A percentile compares a stretch with the other conserved stretches of the same genome.
phyloP scores from a whole-genome alignment of 2,329 filamentous ascomycete genomes.

The Pseudogymnoascus sp. region DNA sequence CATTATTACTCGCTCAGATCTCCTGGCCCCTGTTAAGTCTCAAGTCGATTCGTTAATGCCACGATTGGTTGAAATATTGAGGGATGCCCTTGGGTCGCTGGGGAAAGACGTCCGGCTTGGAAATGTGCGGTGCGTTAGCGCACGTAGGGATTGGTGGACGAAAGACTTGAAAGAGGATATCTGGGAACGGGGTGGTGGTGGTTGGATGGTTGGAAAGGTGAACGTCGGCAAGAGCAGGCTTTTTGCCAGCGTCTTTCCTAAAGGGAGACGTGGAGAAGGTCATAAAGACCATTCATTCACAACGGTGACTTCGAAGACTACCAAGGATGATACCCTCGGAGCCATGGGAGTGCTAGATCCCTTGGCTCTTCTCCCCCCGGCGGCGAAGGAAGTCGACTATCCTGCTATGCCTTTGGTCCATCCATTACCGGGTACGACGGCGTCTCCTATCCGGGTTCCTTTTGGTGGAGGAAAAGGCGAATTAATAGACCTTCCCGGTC shows the following conservation, averaged over 20 bases:
- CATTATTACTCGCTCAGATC: constrained; percentile 79
- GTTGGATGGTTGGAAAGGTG: constrained; percentile 96
- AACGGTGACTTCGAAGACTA: background rate
- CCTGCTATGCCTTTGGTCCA: constrained; percentile 83
- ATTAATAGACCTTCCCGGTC: constrained; percentile 83
- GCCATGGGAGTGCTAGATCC: constrained; percentile 16
- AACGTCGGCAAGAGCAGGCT: constrained; percentile 96
- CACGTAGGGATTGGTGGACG: constrained; percentile 86
- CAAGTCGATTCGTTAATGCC: constrained; percentile 83
- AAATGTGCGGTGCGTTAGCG: constrained; percentile 79
- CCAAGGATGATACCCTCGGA: background rate
- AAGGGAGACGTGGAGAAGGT: constrained; percentile 43
- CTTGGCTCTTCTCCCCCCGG: constrained; percentile 62
- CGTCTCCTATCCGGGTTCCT: constrained; percentile 85
- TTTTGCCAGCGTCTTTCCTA: constrained; percentile 81
- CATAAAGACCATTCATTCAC: constrained; percentile 22
- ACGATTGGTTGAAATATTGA: constrained; percentile 68
- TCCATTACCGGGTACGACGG: constrained; percentile 82
- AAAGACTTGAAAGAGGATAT: constrained; percentile 78
- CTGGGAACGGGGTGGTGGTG: constrained; percentile 71
- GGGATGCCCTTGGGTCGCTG: constrained; percentile 62
- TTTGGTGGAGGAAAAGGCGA: constrained; percentile 84
- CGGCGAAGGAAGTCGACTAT: constrained; percentile 63
- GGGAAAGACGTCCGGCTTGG: constrained; percentile 71
- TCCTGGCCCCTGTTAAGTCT: constrained; percentile 74